Evolutionary conservation across 306 rosid species (phyloP), one percentile per base, ranked within the genome.

Genomic region (Canavalia gladiata): DNA sequence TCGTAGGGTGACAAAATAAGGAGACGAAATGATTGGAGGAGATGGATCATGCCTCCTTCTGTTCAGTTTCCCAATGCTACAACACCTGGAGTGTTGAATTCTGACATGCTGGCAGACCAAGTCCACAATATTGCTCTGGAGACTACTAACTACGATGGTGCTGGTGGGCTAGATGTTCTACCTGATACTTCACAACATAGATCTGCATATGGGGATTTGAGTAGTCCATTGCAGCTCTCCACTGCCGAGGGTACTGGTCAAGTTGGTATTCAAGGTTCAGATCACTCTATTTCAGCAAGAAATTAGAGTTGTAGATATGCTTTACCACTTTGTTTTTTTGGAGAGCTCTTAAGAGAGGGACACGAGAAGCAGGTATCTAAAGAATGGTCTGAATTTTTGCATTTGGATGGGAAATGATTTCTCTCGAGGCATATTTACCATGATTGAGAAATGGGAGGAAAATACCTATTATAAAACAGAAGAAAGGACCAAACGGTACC

Each of bases 1-100:
- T 78, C 29, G 54, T 71, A 95, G 99, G 97, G 93, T 70, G 91
- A 92, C 86, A 92, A 85, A 79, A 75, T 95, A 84, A 91, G 99
- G 82, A 86, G 87, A 85, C 92, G 90, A 47, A 68, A 78, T 76
- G 93, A 90, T 64, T 95, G 97, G 92, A 33, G 7, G 82, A 91
- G 69, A 76, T 95, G 99, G 97, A 49, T 91, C 79, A 50, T 92
- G 83, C 88, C 92, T 43, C 64, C 90, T 59, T 10, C 81, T 35
- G 83, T 71, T 84, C 88, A 90, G 78, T 60, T 77, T 79, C 69
- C 88, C 63, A 52, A 81, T 50, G 82, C 66, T 56, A 11, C 82
- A 46, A 65, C 76, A 46, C 73, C 10, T 54, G 88, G 86, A 64
- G 87, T 39, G 70, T 72, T 79, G 30, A 81, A 84, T 79, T 85